Conservation (phyloP, 495 filamentous ascomycete species). For the Rhizodiscina lignyota region DNA sequence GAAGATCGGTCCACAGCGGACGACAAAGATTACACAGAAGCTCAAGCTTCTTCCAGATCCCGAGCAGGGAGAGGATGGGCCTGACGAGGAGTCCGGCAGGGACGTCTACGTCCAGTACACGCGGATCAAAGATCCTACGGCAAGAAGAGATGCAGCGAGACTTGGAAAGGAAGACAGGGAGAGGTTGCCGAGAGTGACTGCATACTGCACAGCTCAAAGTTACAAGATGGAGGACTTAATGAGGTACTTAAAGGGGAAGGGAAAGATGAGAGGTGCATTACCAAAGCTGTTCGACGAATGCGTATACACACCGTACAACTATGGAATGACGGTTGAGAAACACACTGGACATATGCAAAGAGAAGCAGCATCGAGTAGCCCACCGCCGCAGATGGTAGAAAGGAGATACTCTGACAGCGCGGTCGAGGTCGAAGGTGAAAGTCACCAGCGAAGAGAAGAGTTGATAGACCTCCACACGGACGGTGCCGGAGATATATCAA, state of each 20-base stretch:
- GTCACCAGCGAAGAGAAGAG: slow-evolving; percentile 18
- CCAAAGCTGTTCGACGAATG: slow-evolving; percentile 94
- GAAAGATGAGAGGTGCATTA: slow-evolving; percentile 54
- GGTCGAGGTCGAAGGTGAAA: slow-evolving; percentile 23
- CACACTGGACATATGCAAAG: slow-evolving; percentile 1
- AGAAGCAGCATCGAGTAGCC: slow-evolving; percentile 10
- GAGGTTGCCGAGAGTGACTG: slow-evolving; percentile 75
- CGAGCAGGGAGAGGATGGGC: slow-evolving; percentile 55
- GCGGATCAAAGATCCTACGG: slow-evolving; percentile 91
- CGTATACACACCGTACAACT: slow-evolving; percentile 85
- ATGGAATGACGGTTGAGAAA: slow-evolving; percentile 24
- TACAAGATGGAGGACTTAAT: slow-evolving; percentile 80
- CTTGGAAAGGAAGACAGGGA: slow-evolving; percentile 88
- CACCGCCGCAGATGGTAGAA: slow-evolving; percentile 1
- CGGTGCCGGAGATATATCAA: slow-evolving; percentile 6
- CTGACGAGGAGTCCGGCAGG: slow-evolving; percentile 76
- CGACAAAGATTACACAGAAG: slow-evolving; percentile 89
- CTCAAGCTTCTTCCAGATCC: slow-evolving; percentile 87
- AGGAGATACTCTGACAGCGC: slow-evolving; percentile 25
- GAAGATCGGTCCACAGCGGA: slow-evolving; percentile 90
- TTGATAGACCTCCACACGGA: slow-evolving; percentile 23
- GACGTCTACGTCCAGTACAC: slow-evolving; percentile 94
- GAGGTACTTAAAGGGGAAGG: slow-evolving; percentile 71
- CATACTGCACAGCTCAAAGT: slow-evolving; percentile 84
- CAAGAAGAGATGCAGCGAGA: slow-evolving; percentile 78